Evolutionary conservation across 306 rosid genomes (phyloP).

Genomic region (Fragaria ananassa): DNA sequence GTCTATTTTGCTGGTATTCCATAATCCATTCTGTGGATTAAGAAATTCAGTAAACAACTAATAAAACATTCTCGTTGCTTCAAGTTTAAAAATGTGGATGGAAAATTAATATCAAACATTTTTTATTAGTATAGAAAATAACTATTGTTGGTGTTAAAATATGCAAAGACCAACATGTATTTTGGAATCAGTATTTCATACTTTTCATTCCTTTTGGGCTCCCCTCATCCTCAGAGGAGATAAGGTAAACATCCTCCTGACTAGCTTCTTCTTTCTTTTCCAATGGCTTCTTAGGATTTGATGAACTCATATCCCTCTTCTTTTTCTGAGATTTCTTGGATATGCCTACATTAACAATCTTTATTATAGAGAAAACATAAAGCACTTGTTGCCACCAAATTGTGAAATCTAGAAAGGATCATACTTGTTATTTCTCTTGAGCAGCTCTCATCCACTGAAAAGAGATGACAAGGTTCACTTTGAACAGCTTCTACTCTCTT

Average conservation of each 20-base stretch:
- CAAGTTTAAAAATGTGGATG: neutral
- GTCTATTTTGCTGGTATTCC: slow-evolving; percentile 67
- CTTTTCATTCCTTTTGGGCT: slow-evolving; percentile 50
- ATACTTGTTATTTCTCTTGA: slow-evolving; percentile 58
- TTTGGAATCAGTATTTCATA: slow-evolving; percentile 22
- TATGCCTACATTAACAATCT: slow-evolving; percentile 22
- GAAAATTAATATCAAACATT: neutral
- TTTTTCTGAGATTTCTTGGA: slow-evolving; percentile 34
- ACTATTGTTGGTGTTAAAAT: neutral
- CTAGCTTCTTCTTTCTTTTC: slow-evolving; percentile 20
- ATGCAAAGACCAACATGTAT: neutral
- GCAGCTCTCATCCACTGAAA: slow-evolving; percentile 43
- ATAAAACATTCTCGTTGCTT: neutral
- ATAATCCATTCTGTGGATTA: slow-evolving; percentile 68
- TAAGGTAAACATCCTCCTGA: slow-evolving; percentile 28
- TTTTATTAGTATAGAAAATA: neutral
- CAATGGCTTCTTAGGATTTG: slow-evolving; percentile 2
- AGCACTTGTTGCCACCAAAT: slow-evolving; percentile 5
- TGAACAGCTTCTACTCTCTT: slow-evolving; percentile 24
- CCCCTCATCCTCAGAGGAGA: slow-evolving; percentile 43
- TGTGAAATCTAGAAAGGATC: slow-evolving; percentile 7
- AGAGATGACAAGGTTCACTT: slow-evolving; percentile 37
- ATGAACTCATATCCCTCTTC: slow-evolving; percentile 28
- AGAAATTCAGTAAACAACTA: slow-evolving; percentile 27
- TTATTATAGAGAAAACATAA: neutral